Evolutionary conservation across 441 rosid species (phyloP).

Genomic region (Corymbia calophylla): DNA sequence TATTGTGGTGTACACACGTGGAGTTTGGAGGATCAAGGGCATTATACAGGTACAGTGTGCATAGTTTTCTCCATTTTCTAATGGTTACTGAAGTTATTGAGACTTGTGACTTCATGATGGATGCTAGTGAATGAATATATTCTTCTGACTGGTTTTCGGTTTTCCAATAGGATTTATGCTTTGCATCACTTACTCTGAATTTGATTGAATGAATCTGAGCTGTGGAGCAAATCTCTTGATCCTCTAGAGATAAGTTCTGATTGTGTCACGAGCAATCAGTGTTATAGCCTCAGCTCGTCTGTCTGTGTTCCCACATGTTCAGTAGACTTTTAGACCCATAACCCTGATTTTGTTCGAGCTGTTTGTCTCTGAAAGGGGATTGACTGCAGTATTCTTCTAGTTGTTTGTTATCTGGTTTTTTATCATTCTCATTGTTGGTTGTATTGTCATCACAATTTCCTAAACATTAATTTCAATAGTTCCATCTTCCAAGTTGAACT

Average conservation of each 20-base stretch:
- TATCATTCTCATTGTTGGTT: not conserved
- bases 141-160: not conserved
- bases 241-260: not conserved
- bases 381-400: not conserved
- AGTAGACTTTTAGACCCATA: not conserved
- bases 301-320: not conserved
- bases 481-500: not conserved
- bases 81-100: not conserved
- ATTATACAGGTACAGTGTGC: conserved; percentile 64
- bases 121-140: not conserved
- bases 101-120: not conserved
- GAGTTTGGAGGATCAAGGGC: conserved; percentile 97
- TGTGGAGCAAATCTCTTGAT: not conserved
- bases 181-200: not conserved
- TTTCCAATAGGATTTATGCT: not conserved
- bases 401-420: not conserved
- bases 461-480: not conserved
- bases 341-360: not conserved
- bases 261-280: not conserved
- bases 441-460: not conserved
- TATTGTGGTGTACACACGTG: conserved; percentile 60
- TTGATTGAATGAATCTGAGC: not conserved
- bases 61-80: not conserved
- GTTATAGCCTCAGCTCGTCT: not conserved
- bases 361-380: not conserved